Evolutionary conservation across 148 eudicot species (phyloP).

Genomic region (Oxyria digyna): DNA sequence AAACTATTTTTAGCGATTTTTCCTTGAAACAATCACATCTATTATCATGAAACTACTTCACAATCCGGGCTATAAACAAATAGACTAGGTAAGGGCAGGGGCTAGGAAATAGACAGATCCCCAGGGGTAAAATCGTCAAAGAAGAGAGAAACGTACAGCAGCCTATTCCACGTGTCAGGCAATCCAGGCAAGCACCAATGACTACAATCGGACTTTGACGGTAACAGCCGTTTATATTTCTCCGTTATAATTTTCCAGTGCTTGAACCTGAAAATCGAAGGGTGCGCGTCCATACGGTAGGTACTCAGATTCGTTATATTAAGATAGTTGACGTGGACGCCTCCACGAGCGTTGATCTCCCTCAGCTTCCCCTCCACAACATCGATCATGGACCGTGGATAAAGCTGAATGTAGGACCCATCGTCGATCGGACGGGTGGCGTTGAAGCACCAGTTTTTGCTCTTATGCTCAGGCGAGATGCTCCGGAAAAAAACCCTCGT

Average conservation of each 20-base stretch:
- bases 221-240: constrained; percentile 1
- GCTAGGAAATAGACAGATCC: background rate
- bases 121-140: constrained; percentile 7
- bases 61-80: background rate
- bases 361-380: constrained; percentile 17
- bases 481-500: constrained; percentile 33
- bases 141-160: constrained; percentile 24
- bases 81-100: too few species aligned
- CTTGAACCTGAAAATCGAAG: constrained; percentile 21
- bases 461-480: constrained; percentile 36
- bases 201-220: constrained; percentile 41
- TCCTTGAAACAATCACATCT: background rate
- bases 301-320: constrained; percentile 34
- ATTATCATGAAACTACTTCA: background rate
- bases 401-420: constrained; percentile 16
- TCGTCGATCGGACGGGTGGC: constrained; percentile 26
- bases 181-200: constrained; percentile 96
- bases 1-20: too few species aligned
- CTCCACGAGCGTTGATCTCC: constrained; percentile 5
- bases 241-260: constrained; percentile 11
- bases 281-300: constrained; percentile 45
- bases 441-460: constrained; percentile 37
- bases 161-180: constrained; percentile 78
- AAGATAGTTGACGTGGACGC: constrained; percentile 27
- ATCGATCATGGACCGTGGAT: constrained; percentile 24